Evolutionary conservation across 2,329 filamentous ascomycete genomes (phyloP).

Genomic region (Mycosphaerella arachidis): DNA sequence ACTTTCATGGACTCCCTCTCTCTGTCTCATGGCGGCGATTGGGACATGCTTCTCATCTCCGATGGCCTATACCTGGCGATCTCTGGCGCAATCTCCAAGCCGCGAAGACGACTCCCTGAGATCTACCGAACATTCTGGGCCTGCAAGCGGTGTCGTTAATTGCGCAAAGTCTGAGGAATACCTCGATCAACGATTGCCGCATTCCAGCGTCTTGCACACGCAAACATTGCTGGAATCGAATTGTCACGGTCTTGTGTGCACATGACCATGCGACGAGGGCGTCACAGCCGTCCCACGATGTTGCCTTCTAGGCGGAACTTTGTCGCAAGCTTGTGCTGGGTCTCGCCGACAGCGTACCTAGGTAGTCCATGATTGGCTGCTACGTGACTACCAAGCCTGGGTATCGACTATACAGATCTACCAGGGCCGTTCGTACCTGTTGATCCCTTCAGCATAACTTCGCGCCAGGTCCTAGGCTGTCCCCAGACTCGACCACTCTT

Average conservation of each 20-base stretch:
- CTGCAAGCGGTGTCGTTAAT: neutral
- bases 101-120: neutral
- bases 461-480: neutral
- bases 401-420: neutral
- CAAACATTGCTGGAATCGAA: neutral
- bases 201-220: neutral
- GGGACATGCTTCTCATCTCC: neutral
- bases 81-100: neutral
- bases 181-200: neutral
- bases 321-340: no score
- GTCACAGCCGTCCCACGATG: neutral
- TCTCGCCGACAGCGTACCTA: neutral
- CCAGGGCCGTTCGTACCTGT: neutral
- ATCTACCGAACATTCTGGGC: neutral
- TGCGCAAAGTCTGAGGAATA: neutral
- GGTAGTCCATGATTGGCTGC: neutral
- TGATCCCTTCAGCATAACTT: neutral
- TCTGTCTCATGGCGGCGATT: neutral
- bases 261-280: neutral
- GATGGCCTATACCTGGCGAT: neutral
- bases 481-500: conserved; percentile 3
- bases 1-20: no score
- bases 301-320: neutral
- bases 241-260: neutral
- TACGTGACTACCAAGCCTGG: neutral